Conservation (phyloP, 768 basidiomycete genomes). For the Mycena floridula region DNA sequence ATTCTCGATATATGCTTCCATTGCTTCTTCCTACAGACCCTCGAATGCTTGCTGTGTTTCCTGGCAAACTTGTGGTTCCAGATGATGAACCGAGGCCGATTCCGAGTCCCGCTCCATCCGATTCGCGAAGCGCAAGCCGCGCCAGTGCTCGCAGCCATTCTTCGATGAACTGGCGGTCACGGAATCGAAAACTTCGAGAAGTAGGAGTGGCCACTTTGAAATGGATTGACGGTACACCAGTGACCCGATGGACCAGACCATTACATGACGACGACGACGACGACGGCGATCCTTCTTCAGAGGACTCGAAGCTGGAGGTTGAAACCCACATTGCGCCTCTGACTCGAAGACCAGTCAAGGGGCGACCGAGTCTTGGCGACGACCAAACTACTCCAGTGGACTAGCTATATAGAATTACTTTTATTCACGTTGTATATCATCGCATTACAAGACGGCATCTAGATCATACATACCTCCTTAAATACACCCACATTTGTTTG, state of each 20-base stretch:
- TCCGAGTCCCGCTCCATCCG: constrained; percentile 16
- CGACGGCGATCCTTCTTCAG: constrained; percentile 8
- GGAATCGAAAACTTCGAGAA: constrained; percentile 55
- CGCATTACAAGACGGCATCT: too few species aligned
- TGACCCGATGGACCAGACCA: constrained; percentile 53
- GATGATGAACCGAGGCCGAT: constrained; percentile 25
- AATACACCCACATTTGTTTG: background rate
- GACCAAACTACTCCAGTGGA: constrained; percentile 34
- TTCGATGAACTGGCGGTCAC: constrained; percentile 52
- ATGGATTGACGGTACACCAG: constrained; percentile 66
- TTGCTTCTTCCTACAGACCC: constrained; percentile 79
- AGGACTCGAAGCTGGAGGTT: constrained; percentile 27
- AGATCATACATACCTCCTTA: too few species aligned
- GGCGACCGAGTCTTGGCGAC: constrained; percentile 40
- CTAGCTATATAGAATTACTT: background rate
- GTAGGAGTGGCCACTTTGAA: constrained; percentile 54
- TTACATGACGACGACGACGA: constrained; percentile 38
- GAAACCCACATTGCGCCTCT: constrained; percentile 51
- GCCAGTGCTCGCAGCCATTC: constrained; percentile 28
- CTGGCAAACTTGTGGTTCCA: constrained; percentile 36
- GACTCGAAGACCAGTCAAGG: constrained; percentile 60
- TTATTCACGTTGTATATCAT: too few species aligned
- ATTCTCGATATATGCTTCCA: constrained; percentile 91
- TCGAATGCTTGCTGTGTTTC: constrained; percentile 65
- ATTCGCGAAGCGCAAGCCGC: constrained; percentile 32